Percentiles rank a stretch among this genome's conserved stretches.
Evolutionary conservation across 257 asterid genomes (phyloP).

Genomic region (Plectranthus barbatus): DNA sequence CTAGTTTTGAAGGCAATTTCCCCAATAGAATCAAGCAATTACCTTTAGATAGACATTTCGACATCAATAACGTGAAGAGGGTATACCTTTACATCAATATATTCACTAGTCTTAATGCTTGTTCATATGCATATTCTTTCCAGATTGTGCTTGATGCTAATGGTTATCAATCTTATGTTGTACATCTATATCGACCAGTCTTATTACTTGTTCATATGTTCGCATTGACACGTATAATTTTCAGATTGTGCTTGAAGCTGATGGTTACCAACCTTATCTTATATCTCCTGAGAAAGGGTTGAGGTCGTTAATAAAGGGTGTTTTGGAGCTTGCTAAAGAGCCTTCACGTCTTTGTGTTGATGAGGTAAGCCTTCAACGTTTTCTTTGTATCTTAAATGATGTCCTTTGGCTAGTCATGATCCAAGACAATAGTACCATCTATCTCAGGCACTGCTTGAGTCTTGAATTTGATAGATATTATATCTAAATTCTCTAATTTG

Average conservation of each 20-base stretch:
- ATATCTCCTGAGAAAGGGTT: slow-evolving; percentile 12
- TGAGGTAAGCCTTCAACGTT: slow-evolving; percentile 43
- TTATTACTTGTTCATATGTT: background rate
- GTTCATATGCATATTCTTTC: slow-evolving; percentile 27
- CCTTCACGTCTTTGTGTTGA: slow-evolving; percentile 84
- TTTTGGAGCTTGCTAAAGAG: slow-evolving; percentile 77
- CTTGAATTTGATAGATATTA: background rate
- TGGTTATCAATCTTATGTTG: background rate
- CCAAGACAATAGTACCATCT: too few relatives aligned
- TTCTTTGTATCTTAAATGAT: background rate
- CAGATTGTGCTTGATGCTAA: background rate
- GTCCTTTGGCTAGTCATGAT: background rate
- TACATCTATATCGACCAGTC: background rate
- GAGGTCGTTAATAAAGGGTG: slow-evolving; percentile 76
- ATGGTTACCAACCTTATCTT: background rate
- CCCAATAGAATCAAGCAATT: slow-evolving; percentile 88
- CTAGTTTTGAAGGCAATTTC: slow-evolving; percentile 92
- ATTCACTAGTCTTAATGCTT: background rate
- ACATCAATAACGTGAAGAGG: slow-evolving; percentile 80
- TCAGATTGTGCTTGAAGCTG: slow-evolving; percentile 5
- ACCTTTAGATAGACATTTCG: slow-evolving; percentile 88
- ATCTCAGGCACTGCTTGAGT: background rate
- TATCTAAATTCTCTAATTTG: background rate
- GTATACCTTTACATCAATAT: slow-evolving; percentile 19
- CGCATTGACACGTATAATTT: slow-evolving; percentile 38